Evolutionary conservation across 2,329 filamentous ascomycete genomes (phyloP), one percentile per base, ranked within the genome.

Genomic region (Didymella pinodella): DNA sequence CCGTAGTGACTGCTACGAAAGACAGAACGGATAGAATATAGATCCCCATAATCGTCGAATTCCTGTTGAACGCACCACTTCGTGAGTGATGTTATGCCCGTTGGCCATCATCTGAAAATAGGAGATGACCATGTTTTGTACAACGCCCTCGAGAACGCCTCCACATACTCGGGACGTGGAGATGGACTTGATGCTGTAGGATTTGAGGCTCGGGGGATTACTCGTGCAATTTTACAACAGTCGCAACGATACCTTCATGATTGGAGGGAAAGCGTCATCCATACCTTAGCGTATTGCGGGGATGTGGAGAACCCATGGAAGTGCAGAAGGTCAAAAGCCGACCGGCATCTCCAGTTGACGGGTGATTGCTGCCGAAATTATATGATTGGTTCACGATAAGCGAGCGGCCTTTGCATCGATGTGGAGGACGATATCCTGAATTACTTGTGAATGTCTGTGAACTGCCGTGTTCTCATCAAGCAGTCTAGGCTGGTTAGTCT

Each of bases 131-230:
- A 50, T 34, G 12, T 3, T 46, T 5, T 11, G 26, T 29, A 29
- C 25, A 4, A n/a, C 5, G 20, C 20, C 25, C 16, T 25, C 10
- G 11, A 18, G 8, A 44, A 36, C 48, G 44, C 44, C 54, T 45
- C 54, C 48, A 48, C 54, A 57, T 43, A 26, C 29, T 49, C 32
- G 56, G 45, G n/a, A 54, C 14, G 50, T 59, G 56, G 56, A 49
- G 46, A 29, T 28, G n/a, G 16, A 41, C 8, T 49, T 26, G 14
- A 31, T 12, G 10, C 6, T 31, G 16, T 36, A 20, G 8, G 20
- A 20, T 6, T 20, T 41, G 36, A 48, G 29, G 36, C 38, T 45
- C 25, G 38, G 46, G 20, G 14, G n/a, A 41, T 22, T 20, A 28
- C n/a, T 41, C 25, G 18, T 22, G 1, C 18, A 52, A 22, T 18